Base-by-base conservation (phyloP, 192 early-diverging fungal genomes). In the Podila horticola region DNA sequence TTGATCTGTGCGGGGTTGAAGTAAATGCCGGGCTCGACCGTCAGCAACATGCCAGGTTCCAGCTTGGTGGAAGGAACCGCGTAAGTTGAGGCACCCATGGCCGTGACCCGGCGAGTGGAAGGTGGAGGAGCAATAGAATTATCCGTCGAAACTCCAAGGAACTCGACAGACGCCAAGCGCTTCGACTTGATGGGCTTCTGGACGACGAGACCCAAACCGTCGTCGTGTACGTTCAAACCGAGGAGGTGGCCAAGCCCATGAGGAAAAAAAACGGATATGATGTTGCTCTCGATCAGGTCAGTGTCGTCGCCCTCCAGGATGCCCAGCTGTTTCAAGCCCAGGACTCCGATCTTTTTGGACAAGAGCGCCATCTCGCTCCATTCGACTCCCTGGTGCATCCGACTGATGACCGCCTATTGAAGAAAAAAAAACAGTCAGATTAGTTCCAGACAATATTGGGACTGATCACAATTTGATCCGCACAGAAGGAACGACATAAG, bases 11-110 rank as follows among this genome's bases (percentile, higher is more conserved):
- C 90, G 67, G 94, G 93, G 57, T 95, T 93, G 86, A 98, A 98
- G 81, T 98, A 98, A 74, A 94, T 85, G 5, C 97, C 97, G 22
- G 97, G 97, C 83, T 98, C 97, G 28, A 97, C 94, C 2, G 97
- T 98, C 48, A 98, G 89, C 36, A 91, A 92, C 95, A 96, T 95
- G 26, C 93, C 93, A 19, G 90, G 85, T 45, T 88, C 84, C 66
- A 98, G 85, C 58, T 83, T 75, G 57, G 95, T 89, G 13, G 76
- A 48, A 5, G 76, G 76, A 1, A 65, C 72, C 1, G 70, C 76
- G 55, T 68, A 79, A n/a, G 67, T 20, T 17, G 70, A 72, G 0
- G 64, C 30, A 13, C 94, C 87, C 77, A 94, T 87, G n/a, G 95
- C 89, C 62, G 96, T 84, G 68, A 93, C 89, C 58, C 93, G 86